Evolutionary conservation across 2,329 filamentous ascomycete genomes (phyloP), one percentile per base, ranked within the genome.

Genomic region (Stagonosporopsis tanaceti): DNA sequence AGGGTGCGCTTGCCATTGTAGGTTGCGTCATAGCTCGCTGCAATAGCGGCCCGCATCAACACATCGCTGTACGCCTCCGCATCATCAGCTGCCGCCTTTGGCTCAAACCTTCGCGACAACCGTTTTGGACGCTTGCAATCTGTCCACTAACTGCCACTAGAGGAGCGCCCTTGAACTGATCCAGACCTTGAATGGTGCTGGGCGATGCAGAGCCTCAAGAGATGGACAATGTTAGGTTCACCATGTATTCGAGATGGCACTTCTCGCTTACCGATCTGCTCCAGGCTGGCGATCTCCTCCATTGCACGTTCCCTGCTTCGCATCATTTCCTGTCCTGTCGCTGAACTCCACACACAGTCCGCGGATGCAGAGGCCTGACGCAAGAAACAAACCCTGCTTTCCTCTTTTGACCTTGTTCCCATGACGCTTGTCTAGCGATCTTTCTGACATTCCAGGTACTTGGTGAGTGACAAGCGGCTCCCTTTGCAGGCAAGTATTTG

Each of bases 1-100:
- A 57, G 54, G 42, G 54, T 52, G 47, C 37, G 44, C 42, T 47
- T 52, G 40, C 48, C 25, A 39, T 25, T 39, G 15, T 7, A 15
- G 7, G 55, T 59, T 65, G 60, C 66, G 66, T 68, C 66, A 68
- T 64, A 44, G 55, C 11, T 32, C 48, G 38, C 48, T 28, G 57
- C 60, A 58, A 59, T 57, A 57, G 47, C 50, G 53, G 59, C 51
- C 44, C 57, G 46, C 50, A 59, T 61, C 57, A 34, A 64, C 37
- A 52, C 39, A 41, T 47, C 47, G 44, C n/a, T 48, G 30, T 25
- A 53, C 54, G 60, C 60, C 60, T 57, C 53, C 46, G 48, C 60
- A 60, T 62, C 53, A 39, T 40, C 44, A 50, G 32, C 25, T 53
- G 45, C 54, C 45, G 48, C 44, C 44, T 57, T 45, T 32, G 45